A percentile compares a stretch with the other conserved stretches of the same genome.
These are phyloP conservation scores for Casaregolazyma lundiana DNA, from an alignment of 1,139 yeast genomes.

Conservation along the genomic window DNA sequence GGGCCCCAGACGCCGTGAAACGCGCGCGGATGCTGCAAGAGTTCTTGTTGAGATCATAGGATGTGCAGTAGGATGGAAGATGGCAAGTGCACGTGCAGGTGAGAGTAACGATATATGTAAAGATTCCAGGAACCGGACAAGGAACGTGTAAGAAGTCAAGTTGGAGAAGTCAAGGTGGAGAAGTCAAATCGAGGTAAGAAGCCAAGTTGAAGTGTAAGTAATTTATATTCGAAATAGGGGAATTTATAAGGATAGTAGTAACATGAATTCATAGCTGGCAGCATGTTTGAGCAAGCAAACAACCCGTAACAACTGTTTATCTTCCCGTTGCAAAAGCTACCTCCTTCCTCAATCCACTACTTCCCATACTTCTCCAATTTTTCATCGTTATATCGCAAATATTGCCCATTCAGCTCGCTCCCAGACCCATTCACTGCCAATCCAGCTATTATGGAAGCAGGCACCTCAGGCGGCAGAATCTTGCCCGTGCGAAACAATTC, in stretches of 20 bases:
- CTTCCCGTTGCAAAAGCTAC: too few species aligned
- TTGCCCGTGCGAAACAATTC: constrained; percentile 52
- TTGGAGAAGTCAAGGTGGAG: too few species aligned
- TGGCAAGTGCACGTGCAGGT: neutral
- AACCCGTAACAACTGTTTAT: too few species aligned
- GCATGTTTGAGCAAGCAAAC: too few species aligned
- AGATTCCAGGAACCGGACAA: neutral
- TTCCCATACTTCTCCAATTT: constrained; percentile 18
- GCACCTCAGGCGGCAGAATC: constrained; percentile 61
- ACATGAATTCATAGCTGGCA: too few species aligned
- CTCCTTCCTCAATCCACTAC: neutral
- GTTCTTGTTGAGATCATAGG: neutral
- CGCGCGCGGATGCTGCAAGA: neutral
- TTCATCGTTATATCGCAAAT: constrained; percentile 55
- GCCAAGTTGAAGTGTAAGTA: too few species aligned
- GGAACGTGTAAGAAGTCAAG: too few species aligned
- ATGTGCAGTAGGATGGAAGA: neutral
- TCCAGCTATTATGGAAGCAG: constrained; percentile 64
- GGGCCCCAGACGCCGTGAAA: neutral
- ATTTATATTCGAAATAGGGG: too few species aligned
- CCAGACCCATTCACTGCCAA: constrained; percentile 51
- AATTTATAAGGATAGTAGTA: too few species aligned
- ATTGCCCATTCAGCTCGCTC: constrained; percentile 54
- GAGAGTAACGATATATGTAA: neutral
- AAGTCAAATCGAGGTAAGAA: too few species aligned